Conservation (phyloP, 2,329 filamentous ascomycete species). For the Alternaria incomplexa region DNA sequence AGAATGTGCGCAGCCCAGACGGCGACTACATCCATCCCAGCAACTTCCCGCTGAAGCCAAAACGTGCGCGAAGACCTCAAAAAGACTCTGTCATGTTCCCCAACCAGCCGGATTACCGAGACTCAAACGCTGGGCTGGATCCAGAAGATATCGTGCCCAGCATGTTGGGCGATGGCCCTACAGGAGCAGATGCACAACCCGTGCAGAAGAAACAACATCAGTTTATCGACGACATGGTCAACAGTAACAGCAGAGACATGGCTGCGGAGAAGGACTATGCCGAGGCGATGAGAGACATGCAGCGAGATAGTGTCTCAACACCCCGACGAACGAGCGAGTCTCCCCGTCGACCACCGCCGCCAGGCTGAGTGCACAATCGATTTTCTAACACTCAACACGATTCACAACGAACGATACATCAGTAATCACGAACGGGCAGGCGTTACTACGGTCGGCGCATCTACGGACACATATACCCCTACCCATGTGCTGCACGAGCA, state of each 20-base stretch:
- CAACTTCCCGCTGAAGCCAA: conserved; percentile 36
- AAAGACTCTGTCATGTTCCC: conserved; percentile 36
- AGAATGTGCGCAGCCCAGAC: conserved; percentile 36
- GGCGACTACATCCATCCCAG: conserved; percentile 38
- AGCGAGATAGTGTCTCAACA: conserved; percentile 17
- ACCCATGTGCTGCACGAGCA: background rate
- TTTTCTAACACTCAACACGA: background rate
- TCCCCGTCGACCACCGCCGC: background rate
- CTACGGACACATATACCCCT: background rate
- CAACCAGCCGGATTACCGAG: conserved; percentile 17
- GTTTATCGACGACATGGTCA: conserved; percentile 24
- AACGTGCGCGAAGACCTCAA: conserved; percentile 23
- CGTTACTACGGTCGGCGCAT: background rate
- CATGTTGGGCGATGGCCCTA: conserved; percentile 26
- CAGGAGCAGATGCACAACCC: conserved; percentile 19
- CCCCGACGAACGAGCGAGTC: conserved; percentile 5
- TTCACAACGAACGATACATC: background rate
- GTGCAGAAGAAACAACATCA: conserved; percentile 26
- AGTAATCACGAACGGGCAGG: background rate
- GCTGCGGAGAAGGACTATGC: conserved; percentile 37
- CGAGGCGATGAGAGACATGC: conserved; percentile 36
- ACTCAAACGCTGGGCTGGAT: conserved; percentile 19
- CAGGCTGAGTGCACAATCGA: conserved; percentile 1
- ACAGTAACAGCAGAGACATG: conserved; percentile 23
- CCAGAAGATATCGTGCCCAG: conserved; percentile 43